phyloP scores from a whole-genome alignment of 2,329 filamentous ascomycete genomes.

The Triangularia verruculosa region DNA sequence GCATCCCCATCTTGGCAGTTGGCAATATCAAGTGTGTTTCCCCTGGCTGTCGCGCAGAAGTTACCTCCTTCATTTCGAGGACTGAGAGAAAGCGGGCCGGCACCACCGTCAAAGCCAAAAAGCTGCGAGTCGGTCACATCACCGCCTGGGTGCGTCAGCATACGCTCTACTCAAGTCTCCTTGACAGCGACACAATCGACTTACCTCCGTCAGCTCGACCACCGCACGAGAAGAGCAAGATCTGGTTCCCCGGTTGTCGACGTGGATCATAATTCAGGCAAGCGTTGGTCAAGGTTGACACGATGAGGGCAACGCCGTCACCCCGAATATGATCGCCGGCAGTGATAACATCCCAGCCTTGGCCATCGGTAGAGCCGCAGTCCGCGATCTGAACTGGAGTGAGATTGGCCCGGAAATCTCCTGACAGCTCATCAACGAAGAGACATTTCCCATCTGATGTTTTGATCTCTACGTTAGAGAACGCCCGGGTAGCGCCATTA shows the following conservation, averaged over 20 bases:
- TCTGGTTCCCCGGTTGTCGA: conserved; percentile 49
- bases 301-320: conserved; percentile 47
- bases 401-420: conserved; percentile 48
- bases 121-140: conserved; percentile 50
- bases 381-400: conserved; percentile 44
- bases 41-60: conserved; percentile 47
- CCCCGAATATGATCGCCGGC: conserved; percentile 50
- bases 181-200: conserved; percentile 9
- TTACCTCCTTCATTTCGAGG: conserved; percentile 42
- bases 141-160: conserved; percentile 36
- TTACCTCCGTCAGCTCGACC: conserved; percentile 52
- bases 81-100: conserved; percentile 42
- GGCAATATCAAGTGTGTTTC: conserved; percentile 43
- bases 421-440: conserved; percentile 45
- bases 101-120: conserved; percentile 44
- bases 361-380: conserved; percentile 42
- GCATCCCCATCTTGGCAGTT: conserved; percentile 40
- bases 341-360: conserved; percentile 49
- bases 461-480: conserved; percentile 44
- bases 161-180: not conserved
- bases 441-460: conserved; percentile 45
- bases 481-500: conserved; percentile 42
- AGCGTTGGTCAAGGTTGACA: conserved; percentile 56
- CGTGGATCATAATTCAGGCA: conserved; percentile 58
- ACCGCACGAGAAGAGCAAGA: conserved; percentile 57